Conservation (phyloP, 2,329 filamentous ascomycete species). For the Elsinoe necatrix region DNA sequence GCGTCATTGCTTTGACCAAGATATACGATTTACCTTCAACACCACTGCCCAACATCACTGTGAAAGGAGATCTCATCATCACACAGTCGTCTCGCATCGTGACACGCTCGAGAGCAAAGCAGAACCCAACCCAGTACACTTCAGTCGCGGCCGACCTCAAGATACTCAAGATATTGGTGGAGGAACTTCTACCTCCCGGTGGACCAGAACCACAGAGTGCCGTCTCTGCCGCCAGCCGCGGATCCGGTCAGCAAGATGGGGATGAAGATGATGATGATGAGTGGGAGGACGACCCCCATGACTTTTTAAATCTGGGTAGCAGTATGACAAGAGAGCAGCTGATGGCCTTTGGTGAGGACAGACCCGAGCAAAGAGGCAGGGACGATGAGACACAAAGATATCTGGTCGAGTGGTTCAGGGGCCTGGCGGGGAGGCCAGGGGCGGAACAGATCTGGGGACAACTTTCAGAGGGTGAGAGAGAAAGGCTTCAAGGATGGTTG, state of each 20-base stretch:
- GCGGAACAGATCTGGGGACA: conserved; percentile 48
- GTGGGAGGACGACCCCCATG: conserved; percentile 29
- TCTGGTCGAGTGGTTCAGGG: conserved; percentile 69
- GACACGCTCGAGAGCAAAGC: conserved; percentile 82
- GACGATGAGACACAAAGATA: conserved; percentile 90
- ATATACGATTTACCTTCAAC: conserved; percentile 80
- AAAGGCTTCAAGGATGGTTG: conserved; percentile 38
- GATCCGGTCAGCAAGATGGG: conserved; percentile 48
- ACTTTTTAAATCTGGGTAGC: conserved; percentile 61
- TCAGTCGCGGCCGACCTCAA: conserved; percentile 82
- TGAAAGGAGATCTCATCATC: conserved; percentile 86
- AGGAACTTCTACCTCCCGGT: conserved; percentile 77
- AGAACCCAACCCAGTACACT: conserved; percentile 84
- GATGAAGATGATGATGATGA: conserved; percentile 53
- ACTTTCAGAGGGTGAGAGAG: conserved; percentile 47
- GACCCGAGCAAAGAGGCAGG: conserved; percentile 46
- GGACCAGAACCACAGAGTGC: conserved; percentile 43
- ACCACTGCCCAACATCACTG: conserved; percentile 67
- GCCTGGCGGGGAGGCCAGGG: conserved; percentile 44
- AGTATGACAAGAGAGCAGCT: conserved; percentile 56
- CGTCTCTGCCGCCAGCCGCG: conserved; percentile 45
- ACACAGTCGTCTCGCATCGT: conserved; percentile 74
- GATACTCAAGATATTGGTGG: conserved; percentile 90
- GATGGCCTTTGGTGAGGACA: conserved; percentile 62
- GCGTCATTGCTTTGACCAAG: conserved; percentile 85